These are phyloP conservation scores for Bassia scoparia DNA, from an alignment of 148 eudicot species.

Conservation along the genomic window DNA sequence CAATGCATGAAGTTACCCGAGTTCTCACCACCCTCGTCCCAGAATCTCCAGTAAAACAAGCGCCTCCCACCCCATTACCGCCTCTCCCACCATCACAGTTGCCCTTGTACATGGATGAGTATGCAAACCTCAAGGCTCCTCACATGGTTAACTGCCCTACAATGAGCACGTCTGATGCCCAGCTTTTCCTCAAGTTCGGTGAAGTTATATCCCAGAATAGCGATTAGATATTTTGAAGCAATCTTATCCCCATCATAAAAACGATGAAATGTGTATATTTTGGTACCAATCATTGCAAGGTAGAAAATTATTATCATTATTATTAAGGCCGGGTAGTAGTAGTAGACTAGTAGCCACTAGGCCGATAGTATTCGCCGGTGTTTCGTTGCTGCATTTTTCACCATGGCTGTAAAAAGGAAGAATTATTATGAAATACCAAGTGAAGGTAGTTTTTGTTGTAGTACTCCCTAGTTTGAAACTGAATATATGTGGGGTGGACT, in stretches of 20 bases:
- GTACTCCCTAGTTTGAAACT: conserved; percentile 17
- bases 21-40: conserved; percentile 69
- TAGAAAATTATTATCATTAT: conserved; percentile 7
- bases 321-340: not conserved
- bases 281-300: conserved; percentile 27
- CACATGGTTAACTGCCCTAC: conserved; percentile 82
- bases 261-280: conserved; percentile 29
- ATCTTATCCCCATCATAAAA: not conserved
- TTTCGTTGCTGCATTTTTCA: conserved; percentile 17
- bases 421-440: conserved; percentile 3
- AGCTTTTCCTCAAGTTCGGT: conserved; percentile 84
- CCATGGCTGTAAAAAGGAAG: conserved; percentile 19
- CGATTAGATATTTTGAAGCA: conserved; percentile 19
- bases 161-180: conserved; percentile 97
- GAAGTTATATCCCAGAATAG: conserved; percentile 96
- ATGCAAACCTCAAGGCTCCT: conserved; percentile 83
- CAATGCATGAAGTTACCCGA: conserved; percentile 93
- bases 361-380: not conserved
- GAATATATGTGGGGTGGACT: conserved; percentile 24
- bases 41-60: conserved; percentile 32
- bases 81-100: conserved; percentile 46
- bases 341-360: no score
- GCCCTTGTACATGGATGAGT: conserved; percentile 84
- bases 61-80: conserved; percentile 17
- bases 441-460: conserved; percentile 28